phyloP scores from a whole-genome alignment of 805 yeast species.

The Naumovozyma castellii region DNA sequence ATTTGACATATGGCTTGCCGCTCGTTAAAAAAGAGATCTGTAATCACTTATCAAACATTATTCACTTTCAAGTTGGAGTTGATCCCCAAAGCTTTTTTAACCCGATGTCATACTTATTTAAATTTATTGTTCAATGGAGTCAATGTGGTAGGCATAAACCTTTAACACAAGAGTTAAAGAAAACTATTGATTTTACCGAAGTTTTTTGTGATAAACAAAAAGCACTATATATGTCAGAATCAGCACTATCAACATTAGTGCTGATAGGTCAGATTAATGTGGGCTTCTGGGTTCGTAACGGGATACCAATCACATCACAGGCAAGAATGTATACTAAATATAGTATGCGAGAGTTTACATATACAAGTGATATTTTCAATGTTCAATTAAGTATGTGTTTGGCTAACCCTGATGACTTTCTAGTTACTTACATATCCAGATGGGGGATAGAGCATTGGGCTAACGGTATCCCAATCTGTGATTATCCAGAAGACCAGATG shows the following conservation, averaged over 20 bases:
- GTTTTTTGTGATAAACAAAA: slow-evolving; percentile 15
- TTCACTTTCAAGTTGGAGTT: slow-evolving; percentile 26
- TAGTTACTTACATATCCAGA: slow-evolving; percentile 51
- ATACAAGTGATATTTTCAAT: slow-evolving; percentile 64
- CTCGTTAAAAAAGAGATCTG: slow-evolving; percentile 18
- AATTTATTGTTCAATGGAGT: slow-evolving; percentile 27
- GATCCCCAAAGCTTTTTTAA: slow-evolving; percentile 26
- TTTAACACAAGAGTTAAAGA: slow-evolving; percentile 9
- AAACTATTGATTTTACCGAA: slow-evolving; percentile 12
- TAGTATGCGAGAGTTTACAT: slow-evolving; percentile 76
- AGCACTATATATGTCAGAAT: slow-evolving; percentile 37
- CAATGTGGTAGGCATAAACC: slow-evolving; percentile 26
- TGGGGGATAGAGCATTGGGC: slow-evolving; percentile 61
- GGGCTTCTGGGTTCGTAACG: slow-evolving; percentile 93
- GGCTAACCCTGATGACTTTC: slow-evolving; percentile 45
- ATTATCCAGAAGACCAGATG: slow-evolving; percentile 36
- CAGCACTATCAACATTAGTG: slow-evolving; percentile 69
- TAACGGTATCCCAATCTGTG: slow-evolving; percentile 32
- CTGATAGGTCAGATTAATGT: slow-evolving; percentile 74
- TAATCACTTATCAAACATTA: slow-evolving; percentile 15
- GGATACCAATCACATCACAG: slow-evolving; percentile 70
- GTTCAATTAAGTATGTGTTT: slow-evolving; percentile 52
- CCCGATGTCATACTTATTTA: slow-evolving; percentile 27
- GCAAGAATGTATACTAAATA: slow-evolving; percentile 68
- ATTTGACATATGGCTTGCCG: background rate